phyloP scores from a whole-genome alignment of 441 rosid species.

The Aquilaria agallochum region DNA sequence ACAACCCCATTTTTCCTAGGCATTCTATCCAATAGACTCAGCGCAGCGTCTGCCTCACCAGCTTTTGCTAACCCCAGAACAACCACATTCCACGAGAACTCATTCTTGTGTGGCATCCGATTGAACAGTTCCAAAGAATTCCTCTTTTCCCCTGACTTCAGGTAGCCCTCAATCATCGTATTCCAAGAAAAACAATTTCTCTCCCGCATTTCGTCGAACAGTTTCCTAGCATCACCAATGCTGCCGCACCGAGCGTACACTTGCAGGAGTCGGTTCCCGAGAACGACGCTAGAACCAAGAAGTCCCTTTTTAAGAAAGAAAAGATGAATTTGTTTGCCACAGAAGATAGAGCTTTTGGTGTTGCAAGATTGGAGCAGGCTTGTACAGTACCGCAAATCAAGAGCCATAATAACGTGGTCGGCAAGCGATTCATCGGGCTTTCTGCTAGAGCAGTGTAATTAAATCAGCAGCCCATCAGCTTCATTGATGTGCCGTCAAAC shows the following conservation, averaged over 20 bases:
- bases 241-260: constrained; percentile 36
- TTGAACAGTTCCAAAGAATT: constrained; percentile 45
- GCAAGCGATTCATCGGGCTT: too few species aligned
- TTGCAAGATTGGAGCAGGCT: constrained; percentile 43
- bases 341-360: constrained; percentile 27
- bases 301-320: constrained; percentile 60
- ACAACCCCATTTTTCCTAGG: constrained; percentile 53
- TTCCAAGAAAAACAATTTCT: constrained; percentile 80
- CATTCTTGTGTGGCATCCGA: constrained; percentile 50
- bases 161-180: constrained; percentile 67
- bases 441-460: too few species aligned
- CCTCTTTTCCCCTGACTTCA: constrained; percentile 42
- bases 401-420: constrained; percentile 21
- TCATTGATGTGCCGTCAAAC: too few species aligned
- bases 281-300: constrained; percentile 30
- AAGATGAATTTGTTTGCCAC: constrained; percentile 51
- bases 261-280: constrained; percentile 60
- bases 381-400: constrained; percentile 24
- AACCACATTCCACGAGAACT: constrained; percentile 73
- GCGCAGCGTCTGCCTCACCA: constrained; percentile 47
- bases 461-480: too few species aligned
- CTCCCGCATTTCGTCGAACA: constrained; percentile 69
- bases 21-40: constrained; percentile 55
- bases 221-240: constrained; percentile 30
- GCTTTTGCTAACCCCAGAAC: constrained; percentile 57